Conservation (phyloP, 768 basidiomycete genomes). For the Collybia nuda region DNA sequence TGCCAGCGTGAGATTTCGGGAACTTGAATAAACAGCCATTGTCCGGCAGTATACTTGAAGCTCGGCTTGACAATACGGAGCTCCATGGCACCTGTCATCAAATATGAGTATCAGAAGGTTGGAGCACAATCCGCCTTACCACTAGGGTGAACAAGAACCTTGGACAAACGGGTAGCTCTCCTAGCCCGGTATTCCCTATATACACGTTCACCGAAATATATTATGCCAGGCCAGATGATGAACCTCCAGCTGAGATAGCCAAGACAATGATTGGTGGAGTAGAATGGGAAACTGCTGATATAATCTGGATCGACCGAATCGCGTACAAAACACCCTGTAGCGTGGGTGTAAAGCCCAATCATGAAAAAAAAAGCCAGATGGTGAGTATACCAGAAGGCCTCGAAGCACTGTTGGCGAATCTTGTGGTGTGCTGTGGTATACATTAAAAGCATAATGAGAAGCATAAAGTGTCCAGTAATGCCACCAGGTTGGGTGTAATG, state of each 20-base stretch:
- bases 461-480: slow-evolving; percentile 96
- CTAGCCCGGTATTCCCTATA: slow-evolving; percentile 83
- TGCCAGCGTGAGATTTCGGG: slow-evolving; percentile 83
- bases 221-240: slow-evolving; percentile 88
- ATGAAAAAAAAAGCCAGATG: slow-evolving; percentile 95
- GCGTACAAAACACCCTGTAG: slow-evolving; percentile 94
- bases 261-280: slow-evolving; percentile 82
- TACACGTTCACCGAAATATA: slow-evolving; percentile 87
- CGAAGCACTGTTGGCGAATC: slow-evolving; percentile 87
- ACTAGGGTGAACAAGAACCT: slow-evolving; percentile 87
- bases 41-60: slow-evolving; percentile 89
- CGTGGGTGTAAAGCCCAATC: slow-evolving; percentile 86
- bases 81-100: slow-evolving; percentile 78
- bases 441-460: slow-evolving; percentile 90
- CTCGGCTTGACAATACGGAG: slow-evolving; percentile 88
- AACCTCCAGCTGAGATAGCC: slow-evolving; percentile 92
- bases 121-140: slow-evolving; percentile 41
- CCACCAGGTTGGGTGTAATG: slow-evolving; percentile 89
- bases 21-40: slow-evolving; percentile 90
- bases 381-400: slow-evolving; percentile 97
- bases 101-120: slow-evolving; percentile 1
- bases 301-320: slow-evolving; percentile 76
- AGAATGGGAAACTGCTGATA: slow-evolving; percentile 78
- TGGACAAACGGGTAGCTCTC: slow-evolving; percentile 73
- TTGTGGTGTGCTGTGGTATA: slow-evolving; percentile 90